A percentile compares a stretch with the other conserved stretches of the same genome.
These are phyloP conservation scores for Citrus inodora DNA, from an alignment of 345 rosid genomes.

Conservation along the genomic window DNA sequence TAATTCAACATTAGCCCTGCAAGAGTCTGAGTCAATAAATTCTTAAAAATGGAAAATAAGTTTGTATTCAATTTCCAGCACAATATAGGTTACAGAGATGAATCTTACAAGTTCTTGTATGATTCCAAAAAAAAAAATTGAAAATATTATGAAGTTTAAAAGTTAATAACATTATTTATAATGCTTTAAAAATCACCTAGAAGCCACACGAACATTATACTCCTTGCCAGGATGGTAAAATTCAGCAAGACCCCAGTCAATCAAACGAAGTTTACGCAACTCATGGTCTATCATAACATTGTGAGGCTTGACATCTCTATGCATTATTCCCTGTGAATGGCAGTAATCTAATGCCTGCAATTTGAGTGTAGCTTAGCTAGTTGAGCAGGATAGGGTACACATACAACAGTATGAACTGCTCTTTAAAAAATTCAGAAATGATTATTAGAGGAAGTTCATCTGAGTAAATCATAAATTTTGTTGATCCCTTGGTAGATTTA, in stretches of 20 bases:
- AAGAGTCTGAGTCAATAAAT: background rate
- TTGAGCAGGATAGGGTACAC: background rate
- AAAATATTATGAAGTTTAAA: background rate
- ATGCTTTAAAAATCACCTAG: conserved; percentile 43
- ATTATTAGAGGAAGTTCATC: background rate
- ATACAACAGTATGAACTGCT: background rate
- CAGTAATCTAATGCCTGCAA: conserved; percentile 78
- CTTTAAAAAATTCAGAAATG: background rate
- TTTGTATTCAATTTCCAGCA: background rate
- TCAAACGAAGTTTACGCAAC: conserved; percentile 76
- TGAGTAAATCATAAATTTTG: background rate
- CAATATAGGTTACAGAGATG: background rate
- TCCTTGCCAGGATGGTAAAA: conserved; percentile 85
- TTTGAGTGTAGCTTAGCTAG: background rate
- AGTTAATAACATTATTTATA: background rate
- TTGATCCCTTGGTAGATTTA: background rate
- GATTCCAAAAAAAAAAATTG: background rate
- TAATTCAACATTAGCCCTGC: background rate
- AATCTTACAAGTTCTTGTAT: background rate
- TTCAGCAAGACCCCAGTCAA: conserved; percentile 90
- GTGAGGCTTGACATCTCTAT: conserved; percentile 87
- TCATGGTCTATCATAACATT: conserved; percentile 91
- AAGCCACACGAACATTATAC: conserved; percentile 84
- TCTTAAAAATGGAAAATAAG: background rate
- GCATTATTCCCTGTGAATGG: conserved; percentile 89